Evolutionary conservation across 371 early-diverging fungal species (phyloP).

Genomic region (Actinomortierella wolfii): DNA sequence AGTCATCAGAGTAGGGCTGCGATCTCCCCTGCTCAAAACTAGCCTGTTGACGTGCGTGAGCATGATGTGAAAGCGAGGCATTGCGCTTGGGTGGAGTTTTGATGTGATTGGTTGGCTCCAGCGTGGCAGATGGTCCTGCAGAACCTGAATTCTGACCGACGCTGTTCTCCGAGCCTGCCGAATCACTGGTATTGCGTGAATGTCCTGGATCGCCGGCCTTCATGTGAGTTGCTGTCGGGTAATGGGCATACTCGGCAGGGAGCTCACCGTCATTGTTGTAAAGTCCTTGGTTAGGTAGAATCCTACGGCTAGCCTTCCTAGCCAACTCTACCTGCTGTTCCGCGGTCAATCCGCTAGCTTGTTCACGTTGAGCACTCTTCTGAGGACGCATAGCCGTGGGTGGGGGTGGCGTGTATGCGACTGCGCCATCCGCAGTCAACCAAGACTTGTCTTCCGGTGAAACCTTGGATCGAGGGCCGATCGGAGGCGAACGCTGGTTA

Average conservation of each 20-base stretch:
- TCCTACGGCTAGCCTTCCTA: slow-evolving; percentile 39
- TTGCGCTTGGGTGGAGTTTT: no score
- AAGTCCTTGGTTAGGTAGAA: slow-evolving; percentile 40
- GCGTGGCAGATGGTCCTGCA: no score
- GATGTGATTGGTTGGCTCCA: no score
- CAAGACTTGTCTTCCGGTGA: neutral
- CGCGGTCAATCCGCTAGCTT: slow-evolving; percentile 7
- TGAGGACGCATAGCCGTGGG: slow-evolving; percentile 24
- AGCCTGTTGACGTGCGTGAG: no score
- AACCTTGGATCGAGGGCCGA: slow-evolving; percentile 8
- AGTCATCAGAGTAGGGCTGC: no score
- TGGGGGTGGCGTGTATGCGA: slow-evolving; percentile 36
- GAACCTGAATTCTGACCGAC: no score
- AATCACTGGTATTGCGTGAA: no score
- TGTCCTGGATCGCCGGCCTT: no score
- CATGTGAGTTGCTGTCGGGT: no score
- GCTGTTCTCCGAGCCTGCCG: no score
- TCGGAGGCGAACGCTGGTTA: slow-evolving; percentile 26
- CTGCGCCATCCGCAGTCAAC: slow-evolving; percentile 21
- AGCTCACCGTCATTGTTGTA: slow-evolving; percentile 38
- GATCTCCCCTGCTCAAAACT: no score
- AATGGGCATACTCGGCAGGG: slow-evolving; percentile 14
- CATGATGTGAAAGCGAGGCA: no score
- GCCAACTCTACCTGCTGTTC: slow-evolving; percentile 44
- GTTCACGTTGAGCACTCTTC: slow-evolving; percentile 19